These are phyloP conservation scores for Rubia balearica DNA, from an alignment of 305 asterid genomes.

Conservation along the genomic window DNA sequence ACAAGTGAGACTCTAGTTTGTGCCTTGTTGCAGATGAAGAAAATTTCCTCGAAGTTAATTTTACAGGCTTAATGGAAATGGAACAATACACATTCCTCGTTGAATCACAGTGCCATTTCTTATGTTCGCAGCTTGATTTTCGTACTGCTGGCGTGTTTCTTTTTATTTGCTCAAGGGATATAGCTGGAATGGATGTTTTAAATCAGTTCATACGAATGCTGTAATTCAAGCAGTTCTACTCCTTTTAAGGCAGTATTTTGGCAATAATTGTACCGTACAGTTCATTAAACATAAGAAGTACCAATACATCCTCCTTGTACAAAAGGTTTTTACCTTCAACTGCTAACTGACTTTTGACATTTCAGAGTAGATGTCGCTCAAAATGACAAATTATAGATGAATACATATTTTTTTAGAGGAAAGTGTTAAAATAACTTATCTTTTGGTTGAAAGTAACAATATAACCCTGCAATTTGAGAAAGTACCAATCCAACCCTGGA, in stretches of 20 bases:
- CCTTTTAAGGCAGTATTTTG: background rate
- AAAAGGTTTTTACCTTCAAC: background rate
- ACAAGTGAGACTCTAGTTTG: background rate
- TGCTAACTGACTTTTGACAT: background rate
- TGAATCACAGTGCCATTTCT: background rate
- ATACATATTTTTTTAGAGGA: background rate
- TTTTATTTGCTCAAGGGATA: background rate
- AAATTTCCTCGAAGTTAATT: background rate
- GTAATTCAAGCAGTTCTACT: background rate
- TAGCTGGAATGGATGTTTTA: conserved; percentile 7
- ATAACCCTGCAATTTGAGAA: no score
- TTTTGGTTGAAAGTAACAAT: no score
- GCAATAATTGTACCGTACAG: background rate
- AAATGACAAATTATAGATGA: background rate
- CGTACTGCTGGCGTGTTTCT: background rate
- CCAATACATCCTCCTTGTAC: background rate
- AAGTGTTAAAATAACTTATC: no score
- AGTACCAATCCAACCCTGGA: no score
- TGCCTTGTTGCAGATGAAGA: background rate
- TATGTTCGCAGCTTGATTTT: conserved; percentile 1
- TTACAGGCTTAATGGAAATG: background rate
- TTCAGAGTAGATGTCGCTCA: background rate
- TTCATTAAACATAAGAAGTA: background rate
- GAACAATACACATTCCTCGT: background rate
- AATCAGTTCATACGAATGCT: background rate